Percentiles rank a stretch among this genome's conserved stretches.
These are phyloP conservation scores for Diaporthe sp. DNA, from an alignment of 2,329 filamentous ascomycete species.

Conservation along the genomic window DNA sequence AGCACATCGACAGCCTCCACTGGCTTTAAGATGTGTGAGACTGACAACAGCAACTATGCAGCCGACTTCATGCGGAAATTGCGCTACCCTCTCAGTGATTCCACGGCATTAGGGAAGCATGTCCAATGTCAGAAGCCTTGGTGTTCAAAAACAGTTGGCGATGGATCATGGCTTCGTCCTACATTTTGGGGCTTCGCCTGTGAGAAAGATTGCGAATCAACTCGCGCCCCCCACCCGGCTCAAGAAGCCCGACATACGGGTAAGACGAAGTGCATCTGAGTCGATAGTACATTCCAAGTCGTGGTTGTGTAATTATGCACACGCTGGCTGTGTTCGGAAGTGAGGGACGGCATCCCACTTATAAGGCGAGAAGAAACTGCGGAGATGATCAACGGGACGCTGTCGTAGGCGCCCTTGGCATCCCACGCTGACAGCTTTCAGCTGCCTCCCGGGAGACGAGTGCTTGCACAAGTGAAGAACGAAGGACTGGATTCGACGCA, in stretches of 20 bases:
- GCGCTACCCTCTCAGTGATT: neutral
- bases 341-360: constrained; percentile 15
- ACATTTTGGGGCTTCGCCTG: neutral
- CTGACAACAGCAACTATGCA: neutral
- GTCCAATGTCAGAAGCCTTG: neutral
- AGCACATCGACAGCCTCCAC: neutral
- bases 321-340: neutral
- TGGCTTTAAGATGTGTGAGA: neutral
- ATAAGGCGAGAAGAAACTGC: neutral
- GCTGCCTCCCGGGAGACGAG: neutral
- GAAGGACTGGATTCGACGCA: neutral
- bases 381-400: neutral
- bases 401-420: constrained; percentile 19
- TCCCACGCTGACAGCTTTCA: constrained; percentile 16
- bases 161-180: neutral
- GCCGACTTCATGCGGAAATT: neutral
- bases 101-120: neutral
- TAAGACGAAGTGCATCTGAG: neutral
- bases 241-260: neutral
- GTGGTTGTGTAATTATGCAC: neutral
- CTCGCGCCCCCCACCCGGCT: neutral
- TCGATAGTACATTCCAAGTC: neutral
- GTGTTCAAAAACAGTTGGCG: neutral
- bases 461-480: neutral
- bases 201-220: neutral